These are phyloP conservation scores for Salvia rosmarinus DNA, from an alignment of 257 asterid species.

Conservation along the genomic window DNA sequence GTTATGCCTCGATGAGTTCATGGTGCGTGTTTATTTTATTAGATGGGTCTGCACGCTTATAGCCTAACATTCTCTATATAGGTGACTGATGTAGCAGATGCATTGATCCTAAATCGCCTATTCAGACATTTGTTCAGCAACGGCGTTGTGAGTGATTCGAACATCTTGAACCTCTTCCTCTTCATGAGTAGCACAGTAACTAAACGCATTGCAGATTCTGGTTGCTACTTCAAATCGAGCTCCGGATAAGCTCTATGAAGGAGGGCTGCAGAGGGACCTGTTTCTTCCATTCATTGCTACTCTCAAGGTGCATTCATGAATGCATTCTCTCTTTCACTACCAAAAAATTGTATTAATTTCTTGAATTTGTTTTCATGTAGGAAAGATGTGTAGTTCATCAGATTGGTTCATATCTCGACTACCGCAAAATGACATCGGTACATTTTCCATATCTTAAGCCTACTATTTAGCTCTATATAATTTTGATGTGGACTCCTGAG, in stretches of 20 bases:
- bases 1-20: constrained; percentile 92
- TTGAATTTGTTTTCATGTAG: constrained; percentile 48
- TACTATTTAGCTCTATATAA: neutral
- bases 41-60: neutral
- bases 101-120: constrained; percentile 79
- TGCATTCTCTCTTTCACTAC: constrained; percentile 2
- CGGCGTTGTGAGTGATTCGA: constrained; percentile 67
- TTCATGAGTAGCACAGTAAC: constrained; percentile 18
- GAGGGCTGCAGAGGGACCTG: constrained; percentile 90
- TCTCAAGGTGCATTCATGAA: constrained; percentile 57
- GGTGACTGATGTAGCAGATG: constrained; percentile 96
- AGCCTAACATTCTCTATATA: constrained; percentile 22
- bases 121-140: constrained; percentile 72
- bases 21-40: constrained; percentile 43
- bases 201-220: constrained; percentile 60
- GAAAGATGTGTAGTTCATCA: constrained; percentile 85
- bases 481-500: too few relatives aligned
- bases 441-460: constrained; percentile 2
- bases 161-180: constrained; percentile 5
- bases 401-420: constrained; percentile 88
- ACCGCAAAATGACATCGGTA: constrained; percentile 90
- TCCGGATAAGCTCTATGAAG: constrained; percentile 89
- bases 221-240: constrained; percentile 95
- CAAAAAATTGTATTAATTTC: neutral
- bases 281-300: constrained; percentile 86